Evolutionary conservation across 805 yeast genomes (phyloP).

Genomic region (Hanseniaspora lindneri): DNA sequence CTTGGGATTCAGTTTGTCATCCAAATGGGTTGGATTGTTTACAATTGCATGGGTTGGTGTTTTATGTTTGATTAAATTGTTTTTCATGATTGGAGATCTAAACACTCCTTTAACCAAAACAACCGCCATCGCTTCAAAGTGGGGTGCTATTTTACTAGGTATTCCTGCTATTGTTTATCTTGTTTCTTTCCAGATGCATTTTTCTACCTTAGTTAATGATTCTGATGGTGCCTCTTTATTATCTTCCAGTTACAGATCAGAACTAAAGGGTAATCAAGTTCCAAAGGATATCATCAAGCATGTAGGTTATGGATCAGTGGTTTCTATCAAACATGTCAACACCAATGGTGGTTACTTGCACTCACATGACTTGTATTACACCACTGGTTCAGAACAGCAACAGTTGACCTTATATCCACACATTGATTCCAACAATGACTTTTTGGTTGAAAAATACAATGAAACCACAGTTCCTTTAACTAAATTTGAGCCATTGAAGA

Average conservation of each 20-base stretch:
- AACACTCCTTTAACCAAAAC: conserved; percentile 36
- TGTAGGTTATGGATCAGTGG: conserved; percentile 61
- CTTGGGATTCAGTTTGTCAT: conserved; percentile 60
- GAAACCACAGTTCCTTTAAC: conserved; percentile 39
- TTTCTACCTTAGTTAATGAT: conserved; percentile 43
- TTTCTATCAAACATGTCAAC: conserved; percentile 55
- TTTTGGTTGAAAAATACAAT: conserved; percentile 60
- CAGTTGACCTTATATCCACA: conserved; percentile 74
- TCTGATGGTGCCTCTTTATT: conserved; percentile 65
- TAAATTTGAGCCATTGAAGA: conserved; percentile 48
- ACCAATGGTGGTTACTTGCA: conserved; percentile 75
- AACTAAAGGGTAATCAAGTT: conserved; percentile 47
- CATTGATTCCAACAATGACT: conserved; percentile 59
- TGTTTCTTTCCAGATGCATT: conserved; percentile 51
- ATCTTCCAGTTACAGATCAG: conserved; percentile 59
- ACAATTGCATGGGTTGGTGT: conserved; percentile 69
- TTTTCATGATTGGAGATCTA: conserved; percentile 67
- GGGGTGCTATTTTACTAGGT: conserved; percentile 45
- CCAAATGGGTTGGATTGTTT: conserved; percentile 79
- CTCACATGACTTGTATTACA: conserved; percentile 61
- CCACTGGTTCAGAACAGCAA: conserved; percentile 74
- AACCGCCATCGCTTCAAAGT: conserved; percentile 36
- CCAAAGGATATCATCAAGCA: conserved; percentile 49
- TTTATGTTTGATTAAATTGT: conserved; percentile 47
- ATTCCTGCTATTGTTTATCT: conserved; percentile 48